Conservation (phyloP, 768 basidiomycete species). For the Lactarius tabidus region DNA sequence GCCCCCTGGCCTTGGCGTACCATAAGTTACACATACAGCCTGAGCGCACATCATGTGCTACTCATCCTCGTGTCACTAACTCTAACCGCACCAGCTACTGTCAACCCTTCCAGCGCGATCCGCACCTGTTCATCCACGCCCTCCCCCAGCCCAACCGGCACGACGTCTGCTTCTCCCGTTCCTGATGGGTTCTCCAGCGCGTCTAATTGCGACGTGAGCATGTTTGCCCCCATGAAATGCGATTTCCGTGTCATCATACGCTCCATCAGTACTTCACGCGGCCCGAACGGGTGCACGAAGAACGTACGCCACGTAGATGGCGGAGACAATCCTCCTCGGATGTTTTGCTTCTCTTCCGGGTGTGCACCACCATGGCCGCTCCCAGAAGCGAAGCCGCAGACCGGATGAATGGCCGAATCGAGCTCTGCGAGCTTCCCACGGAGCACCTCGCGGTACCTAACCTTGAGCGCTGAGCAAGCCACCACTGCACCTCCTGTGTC, state of each 20-base stretch:
- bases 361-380: background rate
- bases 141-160: constrained; percentile 52
- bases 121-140: constrained; percentile 55
- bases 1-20: no score
- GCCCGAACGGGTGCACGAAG: constrained; percentile 78
- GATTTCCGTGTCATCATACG: constrained; percentile 61
- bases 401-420: background rate
- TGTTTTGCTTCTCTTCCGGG: background rate
- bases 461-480: constrained; percentile 83
- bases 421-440: constrained; percentile 43
- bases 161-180: constrained; percentile 59
- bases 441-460: constrained; percentile 74
- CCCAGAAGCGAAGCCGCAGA: background rate
- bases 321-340: constrained; percentile 26
- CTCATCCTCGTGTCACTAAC: background rate
- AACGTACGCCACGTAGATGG: constrained; percentile 45
- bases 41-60: background rate
- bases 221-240: constrained; percentile 80
- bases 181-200: constrained; percentile 63
- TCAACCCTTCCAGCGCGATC: constrained; percentile 37
- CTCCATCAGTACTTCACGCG: constrained; percentile 49
- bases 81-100: background rate
- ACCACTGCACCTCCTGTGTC: constrained; percentile 60
- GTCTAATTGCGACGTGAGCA: constrained; percentile 76
- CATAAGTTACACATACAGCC: background rate